phyloP scores from a whole-genome alignment of 352 stramenopile species.

The Pelagophyceae sp. region DNA sequence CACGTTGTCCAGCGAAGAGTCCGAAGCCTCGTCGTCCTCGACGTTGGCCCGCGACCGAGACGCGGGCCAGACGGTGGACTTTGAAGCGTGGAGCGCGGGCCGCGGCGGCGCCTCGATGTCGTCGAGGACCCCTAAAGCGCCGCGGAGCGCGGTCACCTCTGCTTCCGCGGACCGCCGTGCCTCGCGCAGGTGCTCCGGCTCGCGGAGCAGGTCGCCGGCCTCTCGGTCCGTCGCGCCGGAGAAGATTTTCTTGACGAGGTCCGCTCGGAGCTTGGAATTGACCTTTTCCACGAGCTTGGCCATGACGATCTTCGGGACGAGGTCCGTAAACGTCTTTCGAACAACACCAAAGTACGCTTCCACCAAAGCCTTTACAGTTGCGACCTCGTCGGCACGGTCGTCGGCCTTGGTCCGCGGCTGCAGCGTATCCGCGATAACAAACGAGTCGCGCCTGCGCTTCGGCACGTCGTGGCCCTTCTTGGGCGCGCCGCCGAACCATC shows the following conservation, averaged over 20 bases:
- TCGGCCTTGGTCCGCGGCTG: slow-evolving; percentile 83
- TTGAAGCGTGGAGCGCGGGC: no score
- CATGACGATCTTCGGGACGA: slow-evolving; percentile 99
- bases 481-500: background rate
- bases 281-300: slow-evolving; percentile 80
- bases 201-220: background rate
- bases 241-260: background rate
- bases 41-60: background rate
- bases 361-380: slow-evolving; percentile 95
- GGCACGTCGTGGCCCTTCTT: slow-evolving; percentile 29
- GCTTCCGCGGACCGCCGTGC: background rate
- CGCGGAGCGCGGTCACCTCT: background rate
- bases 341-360: slow-evolving; percentile 98
- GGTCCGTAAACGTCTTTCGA: slow-evolving; percentile 95
- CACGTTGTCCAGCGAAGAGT: background rate
- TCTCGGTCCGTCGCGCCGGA: background rate
- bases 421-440: slow-evolving; percentile 85
- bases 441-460: slow-evolving; percentile 43
- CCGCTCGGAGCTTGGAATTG: background rate
- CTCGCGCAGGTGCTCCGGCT: slow-evolving; percentile 26
- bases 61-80: background rate
- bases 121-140: background rate
- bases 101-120: background rate
- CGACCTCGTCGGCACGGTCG: slow-evolving; percentile 60
- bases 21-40: background rate